Evolutionary conservation across 2,329 filamentous ascomycete genomes (phyloP).

Genomic region (Macrophomina tecta): DNA sequence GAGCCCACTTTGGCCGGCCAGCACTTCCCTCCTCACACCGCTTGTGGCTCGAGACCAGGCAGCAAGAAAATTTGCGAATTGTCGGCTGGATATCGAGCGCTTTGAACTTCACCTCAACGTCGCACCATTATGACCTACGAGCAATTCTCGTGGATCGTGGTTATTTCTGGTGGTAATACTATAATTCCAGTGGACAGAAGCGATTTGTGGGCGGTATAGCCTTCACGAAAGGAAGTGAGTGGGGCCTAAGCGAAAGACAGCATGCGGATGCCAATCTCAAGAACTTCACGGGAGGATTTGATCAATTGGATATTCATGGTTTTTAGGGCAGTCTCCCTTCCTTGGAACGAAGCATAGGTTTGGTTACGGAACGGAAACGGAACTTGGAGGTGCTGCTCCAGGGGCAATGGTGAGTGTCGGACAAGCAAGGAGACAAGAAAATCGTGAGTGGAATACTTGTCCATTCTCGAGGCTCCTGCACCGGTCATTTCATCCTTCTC

Average conservation of each 20-base stretch:
- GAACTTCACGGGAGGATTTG: background rate
- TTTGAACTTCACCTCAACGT: background rate
- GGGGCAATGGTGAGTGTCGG: too few relatives aligned
- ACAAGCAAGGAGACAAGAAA: too few relatives aligned
- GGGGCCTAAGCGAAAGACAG: background rate
- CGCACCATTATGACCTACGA: background rate
- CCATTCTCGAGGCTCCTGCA: too few relatives aligned
- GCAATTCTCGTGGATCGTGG: background rate
- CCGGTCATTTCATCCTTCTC: too few relatives aligned
- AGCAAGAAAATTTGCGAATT: conserved; percentile 2
- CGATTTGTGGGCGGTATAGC: background rate
- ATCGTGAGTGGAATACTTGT: too few relatives aligned
- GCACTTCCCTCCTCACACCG: conserved; percentile 10
- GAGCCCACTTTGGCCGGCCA: conserved; percentile 17
- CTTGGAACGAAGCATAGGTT: too few relatives aligned
- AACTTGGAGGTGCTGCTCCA: too few relatives aligned
- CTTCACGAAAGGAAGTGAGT: background rate
- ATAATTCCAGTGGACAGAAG: background rate
- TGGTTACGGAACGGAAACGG: too few relatives aligned
- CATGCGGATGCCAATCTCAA: background rate
- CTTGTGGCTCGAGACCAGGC: conserved; percentile 14
- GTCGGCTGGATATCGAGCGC: background rate
- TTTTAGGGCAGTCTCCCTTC: too few relatives aligned
- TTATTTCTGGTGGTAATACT: background rate
- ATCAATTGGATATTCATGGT: too few relatives aligned